Evolutionary conservation across 495 filamentous ascomycete species (phyloP).

Genomic region (Penicillium crystallinum): DNA sequence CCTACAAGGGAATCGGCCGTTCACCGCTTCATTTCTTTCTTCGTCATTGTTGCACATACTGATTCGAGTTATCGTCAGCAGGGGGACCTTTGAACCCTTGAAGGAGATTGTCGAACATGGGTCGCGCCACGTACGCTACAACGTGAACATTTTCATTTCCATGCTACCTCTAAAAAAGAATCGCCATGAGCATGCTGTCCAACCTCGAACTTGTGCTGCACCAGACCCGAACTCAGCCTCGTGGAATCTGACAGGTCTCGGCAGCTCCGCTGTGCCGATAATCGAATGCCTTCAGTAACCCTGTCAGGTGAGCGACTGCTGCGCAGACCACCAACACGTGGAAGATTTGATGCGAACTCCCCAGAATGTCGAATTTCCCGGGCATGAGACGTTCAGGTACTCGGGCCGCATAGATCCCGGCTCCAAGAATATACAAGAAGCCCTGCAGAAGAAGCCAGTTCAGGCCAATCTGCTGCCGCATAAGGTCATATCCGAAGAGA

Average conservation of each 20-base stretch:
- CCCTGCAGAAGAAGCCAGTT: conserved; percentile 78
- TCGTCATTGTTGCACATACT: conserved; percentile 26
- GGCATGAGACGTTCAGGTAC: conserved; percentile 47
- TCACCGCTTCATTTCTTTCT: conserved; percentile 17
- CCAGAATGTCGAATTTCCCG: conserved; percentile 56
- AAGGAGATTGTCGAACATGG: conserved; percentile 3
- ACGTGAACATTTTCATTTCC: conserved; percentile 20
- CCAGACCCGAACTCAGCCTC: conserved; percentile 17
- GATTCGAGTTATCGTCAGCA: conserved; percentile 23
- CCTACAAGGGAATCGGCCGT: neutral
- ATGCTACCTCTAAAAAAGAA: conserved; percentile 17
- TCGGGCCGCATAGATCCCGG: conserved; percentile 69
- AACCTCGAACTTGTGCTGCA: conserved; percentile 13
- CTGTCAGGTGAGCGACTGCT: conserved; percentile 52
- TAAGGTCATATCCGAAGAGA: conserved; percentile 52
- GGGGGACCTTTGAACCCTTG: conserved; percentile 5
- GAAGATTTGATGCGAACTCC: conserved; percentile 61
- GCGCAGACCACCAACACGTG: conserved; percentile 60
- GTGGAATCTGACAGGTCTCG: conserved; percentile 33
- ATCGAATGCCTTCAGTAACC: conserved; percentile 54
- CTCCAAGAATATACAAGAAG: conserved; percentile 78
- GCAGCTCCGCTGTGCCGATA: conserved; percentile 45
- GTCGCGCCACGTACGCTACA: conserved; percentile 11
- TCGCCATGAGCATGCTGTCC: conserved; percentile 26
- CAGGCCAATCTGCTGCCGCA: conserved; percentile 72